Evolutionary conservation across 2,329 filamentous ascomycete genomes (phyloP), one percentile per base, ranked within the genome.

Genomic region (Cordyceps cateniannulata): DNA sequence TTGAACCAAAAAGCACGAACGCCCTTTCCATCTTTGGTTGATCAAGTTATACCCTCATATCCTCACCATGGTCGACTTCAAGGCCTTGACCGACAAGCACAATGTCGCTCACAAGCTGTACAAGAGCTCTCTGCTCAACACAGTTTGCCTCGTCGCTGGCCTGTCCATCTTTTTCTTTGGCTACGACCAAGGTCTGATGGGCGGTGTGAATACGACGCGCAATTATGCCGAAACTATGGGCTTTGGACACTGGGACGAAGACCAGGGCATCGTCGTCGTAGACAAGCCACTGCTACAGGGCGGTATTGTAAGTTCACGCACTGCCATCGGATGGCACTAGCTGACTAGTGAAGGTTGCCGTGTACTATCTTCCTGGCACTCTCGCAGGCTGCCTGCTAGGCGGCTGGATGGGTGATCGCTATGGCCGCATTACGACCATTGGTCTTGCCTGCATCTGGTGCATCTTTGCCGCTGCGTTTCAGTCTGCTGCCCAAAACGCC

Each of bases 91-190:
- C 32, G 57, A 53, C 25, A 62, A 62, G 52, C 51, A 62, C 51
- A 62, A 62, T 71, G 74, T 84, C 12, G 80, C 81, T 60, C 77
- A 84, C 69, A 76, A 75, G 64, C 71, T 83, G 5, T 75, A 85
- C 73, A 86, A 86, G 74, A 71, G 75, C 20, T 70, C 72, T 47
- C 77, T 87, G 62, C 79, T 87, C 60, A 77, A 85, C 61, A 81
- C 81, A 42, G 82, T 89, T 71, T 88, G 88, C 69, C 80, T 78
- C 52, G 75, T 88, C 16, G 85, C 86, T 1, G 85, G 78, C 1
- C 70, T 89, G 16, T 87, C 84, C 16, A 89, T 88, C 64, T 85
- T 88, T 71, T 88, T 89, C 76, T 88, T 88, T 66, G 86, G 79
- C 44, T 82, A 82, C 66, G 80, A 83, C 63, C 80, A 83, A 66